These are phyloP conservation scores for Clonostachys solani DNA, from an alignment of 2,329 filamentous ascomycete genomes.

Conservation along the genomic window DNA sequence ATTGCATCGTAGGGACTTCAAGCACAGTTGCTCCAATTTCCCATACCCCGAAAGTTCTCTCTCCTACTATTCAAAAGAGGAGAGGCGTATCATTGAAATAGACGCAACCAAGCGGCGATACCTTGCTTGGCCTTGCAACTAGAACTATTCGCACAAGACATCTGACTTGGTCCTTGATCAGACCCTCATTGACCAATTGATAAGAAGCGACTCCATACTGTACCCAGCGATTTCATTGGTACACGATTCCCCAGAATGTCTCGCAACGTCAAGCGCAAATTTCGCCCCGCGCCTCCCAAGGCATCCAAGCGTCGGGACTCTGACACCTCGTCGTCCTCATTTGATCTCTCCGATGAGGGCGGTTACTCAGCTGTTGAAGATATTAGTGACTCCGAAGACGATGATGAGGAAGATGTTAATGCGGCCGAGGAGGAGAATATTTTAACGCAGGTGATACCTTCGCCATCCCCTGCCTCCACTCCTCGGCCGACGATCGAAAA, in stretches of 20 bases:
- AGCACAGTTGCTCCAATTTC: too few species aligned
- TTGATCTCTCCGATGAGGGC: constrained; percentile 61
- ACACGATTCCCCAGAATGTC: constrained; percentile 32
- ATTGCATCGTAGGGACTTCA: too few species aligned
- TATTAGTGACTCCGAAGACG: constrained; percentile 71
- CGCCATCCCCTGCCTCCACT: constrained; percentile 32
- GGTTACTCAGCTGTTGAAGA: constrained; percentile 76
- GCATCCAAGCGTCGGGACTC: constrained; percentile 41
- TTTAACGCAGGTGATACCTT: constrained; percentile 34
- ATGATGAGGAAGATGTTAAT: constrained; percentile 75
- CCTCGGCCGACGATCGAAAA: constrained; percentile 43
- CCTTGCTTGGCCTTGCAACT: too few species aligned
- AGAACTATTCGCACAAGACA: too few species aligned
- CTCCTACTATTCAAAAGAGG: too few species aligned
- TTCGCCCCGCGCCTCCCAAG: constrained; percentile 37
- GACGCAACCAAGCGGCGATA: too few species aligned
- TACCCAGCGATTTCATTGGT: too few species aligned
- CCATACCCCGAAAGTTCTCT: too few species aligned
- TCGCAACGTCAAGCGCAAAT: constrained; percentile 42
- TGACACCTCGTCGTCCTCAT: constrained; percentile 49
- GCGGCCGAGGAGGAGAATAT: constrained; percentile 76
- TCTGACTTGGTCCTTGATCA: too few species aligned
- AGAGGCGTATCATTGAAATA: too few species aligned
- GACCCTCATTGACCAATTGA: too few species aligned
- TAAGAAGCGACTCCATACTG: too few species aligned